These are phyloP conservation scores for Diaporthe ampelina DNA, from an alignment of 2,329 filamentous ascomycete species.

Conservation along the genomic window DNA sequence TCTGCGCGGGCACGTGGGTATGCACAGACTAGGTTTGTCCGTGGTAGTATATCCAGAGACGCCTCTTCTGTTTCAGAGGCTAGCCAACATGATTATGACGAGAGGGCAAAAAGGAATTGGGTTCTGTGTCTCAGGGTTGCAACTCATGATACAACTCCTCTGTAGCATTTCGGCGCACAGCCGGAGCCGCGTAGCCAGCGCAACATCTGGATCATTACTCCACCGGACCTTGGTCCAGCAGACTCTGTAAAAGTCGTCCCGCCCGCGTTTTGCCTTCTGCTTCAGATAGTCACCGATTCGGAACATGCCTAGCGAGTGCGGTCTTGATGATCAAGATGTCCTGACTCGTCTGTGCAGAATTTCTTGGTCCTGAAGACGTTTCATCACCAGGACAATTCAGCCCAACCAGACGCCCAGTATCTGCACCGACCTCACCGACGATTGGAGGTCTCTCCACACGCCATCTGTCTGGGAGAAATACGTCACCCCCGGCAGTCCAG, in stretches of 20 bases:
- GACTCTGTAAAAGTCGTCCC: not conserved
- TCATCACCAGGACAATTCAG: slow-evolving; percentile 25
- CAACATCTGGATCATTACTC: slow-evolving; percentile 5
- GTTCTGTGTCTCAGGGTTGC: slow-evolving; percentile 7
- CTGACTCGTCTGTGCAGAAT: slow-evolving; percentile 40
- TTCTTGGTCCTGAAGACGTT: slow-evolving; percentile 11
- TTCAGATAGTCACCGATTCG: slow-evolving; percentile 28
- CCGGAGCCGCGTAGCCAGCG: slow-evolving; percentile 28
- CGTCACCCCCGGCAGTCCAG: not conserved
- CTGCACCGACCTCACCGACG: not conserved
- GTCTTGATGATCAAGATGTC: slow-evolving; percentile 25
- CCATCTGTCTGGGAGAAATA: not conserved
- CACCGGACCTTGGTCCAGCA: slow-evolving; percentile 2
- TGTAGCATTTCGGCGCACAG: slow-evolving; percentile 12
- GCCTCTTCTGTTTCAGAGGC: slow-evolving; percentile 21
- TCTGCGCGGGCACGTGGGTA: slow-evolving; percentile 19
- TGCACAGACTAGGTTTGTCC: slow-evolving; percentile 27
- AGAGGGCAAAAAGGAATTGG: not conserved
- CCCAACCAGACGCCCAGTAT: slow-evolving; percentile 4
- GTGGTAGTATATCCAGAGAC: not conserved
- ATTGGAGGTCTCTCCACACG: not conserved
- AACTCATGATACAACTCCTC: slow-evolving; percentile 9
- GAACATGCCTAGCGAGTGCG: slow-evolving; percentile 35
- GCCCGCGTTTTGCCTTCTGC: slow-evolving; percentile 14
- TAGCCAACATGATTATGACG: not conserved